These are phyloP conservation scores for Colletotrichum limetticola DNA, from an alignment of 2,329 filamentous ascomycete species.

Conservation along the genomic window DNA sequence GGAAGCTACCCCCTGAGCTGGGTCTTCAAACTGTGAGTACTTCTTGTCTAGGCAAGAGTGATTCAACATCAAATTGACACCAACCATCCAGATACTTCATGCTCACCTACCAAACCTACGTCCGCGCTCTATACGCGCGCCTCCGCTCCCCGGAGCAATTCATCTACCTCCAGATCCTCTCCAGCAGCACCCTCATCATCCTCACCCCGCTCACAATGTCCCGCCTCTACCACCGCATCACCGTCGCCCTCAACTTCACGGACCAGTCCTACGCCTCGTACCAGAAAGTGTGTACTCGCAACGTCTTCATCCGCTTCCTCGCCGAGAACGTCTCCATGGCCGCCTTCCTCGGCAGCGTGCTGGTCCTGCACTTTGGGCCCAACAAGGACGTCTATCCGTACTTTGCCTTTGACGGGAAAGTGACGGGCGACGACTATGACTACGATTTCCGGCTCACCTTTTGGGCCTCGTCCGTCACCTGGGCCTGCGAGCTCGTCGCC, in stretches of 20 bases:
- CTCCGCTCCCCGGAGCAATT: constrained; percentile 74
- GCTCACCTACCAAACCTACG: constrained; percentile 78
- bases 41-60: background rate
- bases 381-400: constrained; percentile 78
- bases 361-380: constrained; percentile 73
- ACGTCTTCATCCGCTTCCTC: constrained; percentile 74
- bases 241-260: constrained; percentile 65
- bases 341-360: constrained; percentile 73
- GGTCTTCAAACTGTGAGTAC: constrained; percentile 74
- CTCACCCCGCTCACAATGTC: constrained; percentile 74
- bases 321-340: constrained; percentile 76
- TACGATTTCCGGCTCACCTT: constrained; percentile 67
- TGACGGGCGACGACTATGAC: constrained; percentile 60
- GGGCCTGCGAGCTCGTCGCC: constrained; percentile 73
- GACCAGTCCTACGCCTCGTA: constrained; percentile 71
- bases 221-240: constrained; percentile 63
- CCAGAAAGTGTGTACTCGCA: constrained; percentile 73
- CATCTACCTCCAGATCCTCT: constrained; percentile 72
- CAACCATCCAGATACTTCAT: constrained; percentile 66
- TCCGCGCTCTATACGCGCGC: constrained; percentile 74
- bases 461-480: constrained; percentile 71
- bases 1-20: constrained; percentile 77
- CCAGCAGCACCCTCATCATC: constrained; percentile 71
- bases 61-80: constrained; percentile 12
- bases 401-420: constrained; percentile 69